Percentiles rank a stretch among this genome's conserved stretches.
Evolutionary conservation across 306 rosid species (phyloP).

Genomic region (Chamaecrista fasciculata): DNA sequence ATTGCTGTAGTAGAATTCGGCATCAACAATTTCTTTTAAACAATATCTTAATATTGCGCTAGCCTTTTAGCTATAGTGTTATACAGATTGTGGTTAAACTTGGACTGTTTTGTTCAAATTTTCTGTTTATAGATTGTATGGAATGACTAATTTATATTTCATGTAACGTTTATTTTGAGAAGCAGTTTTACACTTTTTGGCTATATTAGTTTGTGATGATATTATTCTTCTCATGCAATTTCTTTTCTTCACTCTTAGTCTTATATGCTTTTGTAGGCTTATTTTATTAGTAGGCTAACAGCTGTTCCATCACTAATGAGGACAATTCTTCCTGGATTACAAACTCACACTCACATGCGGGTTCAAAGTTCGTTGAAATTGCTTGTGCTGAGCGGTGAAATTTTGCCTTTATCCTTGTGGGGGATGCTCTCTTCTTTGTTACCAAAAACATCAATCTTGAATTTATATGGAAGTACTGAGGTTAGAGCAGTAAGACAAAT

Average conservation of each 20-base stretch:
- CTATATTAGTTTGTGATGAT: constrained; percentile 7
- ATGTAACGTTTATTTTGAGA: constrained; percentile 15
- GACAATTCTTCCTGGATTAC: constrained; percentile 68
- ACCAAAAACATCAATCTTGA: constrained; percentile 76
- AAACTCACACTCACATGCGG: constrained; percentile 26
- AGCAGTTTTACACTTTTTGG: constrained; percentile 15
- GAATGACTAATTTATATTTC: constrained; percentile 12
- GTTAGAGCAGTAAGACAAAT: constrained; percentile 35
- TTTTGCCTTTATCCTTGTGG: constrained; percentile 65
- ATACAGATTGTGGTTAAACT: not conserved
- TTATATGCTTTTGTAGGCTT: constrained; percentile 54
- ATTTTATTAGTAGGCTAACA: constrained; percentile 63
- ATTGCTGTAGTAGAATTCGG: not conserved
- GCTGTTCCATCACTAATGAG: constrained; percentile 85
- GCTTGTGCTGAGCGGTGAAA: constrained; percentile 87
- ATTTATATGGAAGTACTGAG: constrained; percentile 93
- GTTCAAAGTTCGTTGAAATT: constrained; percentile 53
- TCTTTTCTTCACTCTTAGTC: constrained; percentile 16
- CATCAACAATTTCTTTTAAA: not conserved
- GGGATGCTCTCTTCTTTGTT: constrained; percentile 51
- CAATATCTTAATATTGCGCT: not conserved
- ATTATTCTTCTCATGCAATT: constrained; percentile 19
- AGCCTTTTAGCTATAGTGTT: constrained; percentile 8
- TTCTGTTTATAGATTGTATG: not conserved
- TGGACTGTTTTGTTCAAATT: constrained; percentile 14